A percentile compares a stretch with the other conserved stretches of the same genome.
Evolutionary conservation across 768 basidiomycete species (phyloP).

Genomic region (Scleroderma bovista): DNA sequence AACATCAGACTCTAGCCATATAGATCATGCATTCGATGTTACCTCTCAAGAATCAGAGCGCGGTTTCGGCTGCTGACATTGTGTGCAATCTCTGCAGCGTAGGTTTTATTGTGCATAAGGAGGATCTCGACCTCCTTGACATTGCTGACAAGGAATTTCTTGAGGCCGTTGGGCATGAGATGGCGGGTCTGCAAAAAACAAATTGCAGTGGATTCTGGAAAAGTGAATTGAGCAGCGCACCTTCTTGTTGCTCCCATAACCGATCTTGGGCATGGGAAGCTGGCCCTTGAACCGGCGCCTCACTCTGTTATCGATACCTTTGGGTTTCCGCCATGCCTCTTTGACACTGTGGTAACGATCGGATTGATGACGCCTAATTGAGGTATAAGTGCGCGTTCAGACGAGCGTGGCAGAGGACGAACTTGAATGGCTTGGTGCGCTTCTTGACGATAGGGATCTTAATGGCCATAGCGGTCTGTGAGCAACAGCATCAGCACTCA

Average conservation of each 20-base stretch:
- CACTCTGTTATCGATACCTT: constrained; percentile 99
- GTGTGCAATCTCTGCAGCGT: constrained; percentile 95
- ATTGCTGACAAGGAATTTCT: constrained; percentile 95
- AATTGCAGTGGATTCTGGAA: constrained; percentile 3
- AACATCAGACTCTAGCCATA: constrained; percentile 4
- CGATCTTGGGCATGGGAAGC: constrained; percentile 88
- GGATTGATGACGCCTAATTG: constrained; percentile 88
- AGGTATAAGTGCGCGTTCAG: constrained; percentile 8
- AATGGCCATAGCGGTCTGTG: constrained; percentile 39
- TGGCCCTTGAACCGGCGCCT: constrained; percentile 94
- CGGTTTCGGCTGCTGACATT: constrained; percentile 95
- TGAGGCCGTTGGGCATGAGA: constrained; percentile 91
- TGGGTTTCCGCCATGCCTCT: constrained; percentile 99
- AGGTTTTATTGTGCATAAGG: constrained; percentile 96
- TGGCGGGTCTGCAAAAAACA: constrained; percentile 67
- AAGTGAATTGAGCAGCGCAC: constrained; percentile 37
- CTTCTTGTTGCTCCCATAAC: constrained; percentile 79
- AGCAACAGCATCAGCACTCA: constrained; percentile 9
- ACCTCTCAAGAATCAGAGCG: constrained; percentile 85
- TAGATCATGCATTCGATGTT: constrained; percentile 11
- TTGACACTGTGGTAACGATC: constrained; percentile 96
- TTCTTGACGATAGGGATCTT: constrained; percentile 86
- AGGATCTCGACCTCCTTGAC: constrained; percentile 90
- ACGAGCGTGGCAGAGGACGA: constrained; percentile 25
- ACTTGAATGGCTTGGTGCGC: constrained; percentile 97